Evolutionary conservation across 805 yeast species (phyloP).

Genomic region (Yarrowia sp.): DNA sequence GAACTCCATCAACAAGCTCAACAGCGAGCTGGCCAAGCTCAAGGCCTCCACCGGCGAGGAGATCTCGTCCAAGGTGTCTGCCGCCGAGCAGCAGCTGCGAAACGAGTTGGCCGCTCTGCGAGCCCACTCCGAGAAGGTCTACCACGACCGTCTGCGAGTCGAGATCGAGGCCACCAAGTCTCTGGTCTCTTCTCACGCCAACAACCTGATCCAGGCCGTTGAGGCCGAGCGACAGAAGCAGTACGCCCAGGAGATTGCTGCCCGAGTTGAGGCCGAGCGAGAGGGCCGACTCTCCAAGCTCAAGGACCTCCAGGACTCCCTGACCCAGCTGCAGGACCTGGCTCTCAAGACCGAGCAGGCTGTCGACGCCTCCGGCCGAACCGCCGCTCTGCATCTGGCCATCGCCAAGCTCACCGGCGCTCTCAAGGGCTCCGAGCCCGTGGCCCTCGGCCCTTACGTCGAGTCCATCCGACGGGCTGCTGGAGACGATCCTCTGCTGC

Average conservation of each 20-base stretch:
- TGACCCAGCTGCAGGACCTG: constrained; percentile 61
- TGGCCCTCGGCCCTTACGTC: constrained; percentile 50
- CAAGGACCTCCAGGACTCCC: constrained; percentile 61
- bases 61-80: constrained; percentile 57
- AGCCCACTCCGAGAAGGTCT: constrained; percentile 36
- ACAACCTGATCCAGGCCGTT: constrained; percentile 71
- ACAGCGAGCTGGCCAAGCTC: constrained; percentile 41
- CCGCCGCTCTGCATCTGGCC: constrained; percentile 55
- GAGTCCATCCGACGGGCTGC: constrained; percentile 51
- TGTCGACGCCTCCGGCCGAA: constrained; percentile 52
- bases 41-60: constrained; percentile 35
- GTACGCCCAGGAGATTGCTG: constrained; percentile 63
- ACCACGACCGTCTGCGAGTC: constrained; percentile 35
- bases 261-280: constrained; percentile 74
- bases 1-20: constrained; percentile 39
- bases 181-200: constrained; percentile 71
- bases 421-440: constrained; percentile 53
- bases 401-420: constrained; percentile 55
- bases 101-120: constrained; percentile 50
- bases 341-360: constrained; percentile 52
- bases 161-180: constrained; percentile 75
- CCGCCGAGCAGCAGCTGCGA: constrained; percentile 64
- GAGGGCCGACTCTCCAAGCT: constrained; percentile 77
- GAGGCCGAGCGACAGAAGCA: constrained; percentile 73
- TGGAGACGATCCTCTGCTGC: constrained; percentile 59